Evolutionary conservation across 1,139 yeast genomes (phyloP), one percentile per base, ranked within the genome.

Genomic region (Zygoascus sp.): DNA sequence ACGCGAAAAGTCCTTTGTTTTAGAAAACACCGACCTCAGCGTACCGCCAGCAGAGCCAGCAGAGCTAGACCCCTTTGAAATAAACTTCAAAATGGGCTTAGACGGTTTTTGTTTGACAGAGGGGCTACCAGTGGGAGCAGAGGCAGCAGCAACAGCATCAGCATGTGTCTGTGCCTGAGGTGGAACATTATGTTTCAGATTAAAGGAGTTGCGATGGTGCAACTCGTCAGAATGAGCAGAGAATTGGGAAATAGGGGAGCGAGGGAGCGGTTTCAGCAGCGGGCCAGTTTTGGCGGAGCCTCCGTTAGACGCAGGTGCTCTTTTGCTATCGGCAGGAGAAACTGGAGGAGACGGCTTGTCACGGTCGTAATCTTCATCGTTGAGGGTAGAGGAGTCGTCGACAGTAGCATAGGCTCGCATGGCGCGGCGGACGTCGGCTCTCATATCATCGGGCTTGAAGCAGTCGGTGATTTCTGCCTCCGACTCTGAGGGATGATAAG

Each of bases 261-360:
- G 3, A 3, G 34, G 37, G 20, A 30, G 21, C n/a, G 20, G 36
- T 30, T 42, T 42, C 19, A 48, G 42, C 21, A 48, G 42, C 16
- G 51, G 51, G 8, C 51, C 51, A 5, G 51, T 48, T 30, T 48
- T 48, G 2, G 51, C 48, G 16, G 51, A 42, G 13, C 51, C 51
- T 6, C 47, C 4, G 20, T 13, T 10, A 19, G 39, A 35, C 17
- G 11, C 11, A 15, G 39, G 15, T n/a, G 8, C 25, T 6, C 7
- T 13, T 16, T 35, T 35, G 39, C n/a, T 8, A n/a, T n/a, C 25
- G 8, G 39, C 16, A 19, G 39, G 15, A 34, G 38, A 34, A 34
- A 7, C 7, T 21, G 36, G 21, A 5, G 25, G 39, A 5, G 27
- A 11, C 25, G 25, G 15, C 13, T 38, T 8, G 21, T 9, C n/a